Base-by-base conservation (phyloP, 306 rosid genomes). In the Quercus cerris region DNA sequence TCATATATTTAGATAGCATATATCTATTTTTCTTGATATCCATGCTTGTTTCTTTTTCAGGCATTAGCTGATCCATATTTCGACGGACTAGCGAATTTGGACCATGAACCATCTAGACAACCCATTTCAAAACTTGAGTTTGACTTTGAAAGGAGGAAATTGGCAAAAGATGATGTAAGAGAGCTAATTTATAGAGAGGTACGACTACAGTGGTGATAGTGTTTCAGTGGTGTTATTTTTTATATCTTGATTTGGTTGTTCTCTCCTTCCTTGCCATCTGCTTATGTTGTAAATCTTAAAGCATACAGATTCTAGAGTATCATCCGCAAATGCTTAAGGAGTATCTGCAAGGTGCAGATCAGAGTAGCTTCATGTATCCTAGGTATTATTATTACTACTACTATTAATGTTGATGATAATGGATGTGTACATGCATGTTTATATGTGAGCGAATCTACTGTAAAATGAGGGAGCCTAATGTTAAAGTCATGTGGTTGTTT, bases 181-280 rank as follows among this genome's bases (percentile, higher is more conserved):
- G 92, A 88, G 84, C 83, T 90, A 64, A 86, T 90, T 68, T 90
- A 90, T 78, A 86, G 91, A 84, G 94, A 90, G 89, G 91, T 86
- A 82, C n/a, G 77, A 18, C 63, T 68, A 33, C 35, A 10, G 56
- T 15, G 31, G 19, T 73, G 71, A 73, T 75, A 33, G 17, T 14
- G 78, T 31, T 80, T 72, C 5, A 17, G 70, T 28, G 54, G 59
- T 38, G 5, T 70, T 66, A 27, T 73, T 70, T 58, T 59, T 38
- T 30, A 55, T 38, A 33, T 70, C 56, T 77, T 80, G 12, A 62
- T 79, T 55, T 55, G 67, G 67, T 28, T 10, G 35, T 80, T 6
- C 67, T 52, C 17, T 30, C 64, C 7, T 64, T 54, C 73, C 73
- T 62, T 75, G 18, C 74, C 75, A 31, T 56, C 20, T 30, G 51